Evolutionary conservation across 305 asterid species (phyloP), one percentile per base, ranked within the genome.

Genomic region (Fraxinus greggii): DNA sequence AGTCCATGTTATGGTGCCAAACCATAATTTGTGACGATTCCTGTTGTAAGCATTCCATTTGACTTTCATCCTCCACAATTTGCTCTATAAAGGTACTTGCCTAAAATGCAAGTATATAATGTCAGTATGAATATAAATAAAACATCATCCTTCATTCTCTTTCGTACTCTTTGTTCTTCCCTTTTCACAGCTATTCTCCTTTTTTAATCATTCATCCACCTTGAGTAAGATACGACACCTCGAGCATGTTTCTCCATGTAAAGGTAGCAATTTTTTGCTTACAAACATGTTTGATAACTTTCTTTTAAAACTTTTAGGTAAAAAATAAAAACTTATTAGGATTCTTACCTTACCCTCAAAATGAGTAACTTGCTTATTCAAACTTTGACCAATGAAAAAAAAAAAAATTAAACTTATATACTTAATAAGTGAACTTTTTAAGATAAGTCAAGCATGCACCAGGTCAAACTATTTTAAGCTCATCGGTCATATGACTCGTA

Each of bases 1-100:
- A 70, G 80, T 79, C 89, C n/a, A 73, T 74, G 36, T 84, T 72
- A 65, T 89, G 88, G 76, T 88, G 90, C 98, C 98, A 94, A 73
- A 90, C 93, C 94, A 87, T 80, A 80, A 90, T 82, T 54, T 86
- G 86, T 17, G 92, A 87, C 76, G 92, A 48, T 82, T 86, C 75
- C 76, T 72, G 77, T 10, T 91, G 87, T 24, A 89, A 80, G 85
- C 98, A 89, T 86, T 94, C 97, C 92, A 94, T 92, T 88, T 92
- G 94, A 80, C 95, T 92, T 86, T 94, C 97, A 59, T 93, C 98
- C 85, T 92, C 92, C 89, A 92, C 97, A 72, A 94, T 24, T 79
- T 90, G 97, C 84, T 89, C 94, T 1, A 92, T 86, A 82, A 94
- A 92, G 48, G 87, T 31, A 81, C 92, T 92, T 10, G 87, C 93